Base-by-base conservation (phyloP, 768 basidiomycete genomes). In the Hericium alpestre region DNA sequence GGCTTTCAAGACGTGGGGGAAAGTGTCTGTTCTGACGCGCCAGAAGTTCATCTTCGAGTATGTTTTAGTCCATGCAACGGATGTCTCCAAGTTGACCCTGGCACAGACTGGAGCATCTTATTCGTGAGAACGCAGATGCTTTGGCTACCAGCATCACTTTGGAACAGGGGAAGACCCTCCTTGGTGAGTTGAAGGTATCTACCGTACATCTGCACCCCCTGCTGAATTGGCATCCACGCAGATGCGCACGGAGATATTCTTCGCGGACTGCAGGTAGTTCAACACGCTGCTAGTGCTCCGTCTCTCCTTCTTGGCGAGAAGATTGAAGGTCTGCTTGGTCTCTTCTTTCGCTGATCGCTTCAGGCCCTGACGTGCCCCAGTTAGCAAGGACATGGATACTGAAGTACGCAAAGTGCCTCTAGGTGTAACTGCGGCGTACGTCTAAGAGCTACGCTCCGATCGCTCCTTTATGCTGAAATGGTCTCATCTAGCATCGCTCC, bases 381-480 rank as follows among this genome's bases (percentile, higher is more conserved):
- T 97, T 18, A 89, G 87, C 72, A 92, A 84, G 69, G 94, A 96
- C 68, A 97, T 97, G 94, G 94, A 97, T 67, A 96, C 94, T 2
- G 83, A 90, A 59, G 84, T 87, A 15, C 81, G 93, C 52, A 81
- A 82, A 62, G 70, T 91, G 16, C 91, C 94, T 2, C 74, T 97
- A 5, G 94, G 94, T 55, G 93, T 98, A 37, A 89, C 86, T 60
- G 92, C 86, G 47, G 79, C 79, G 78, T 77, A 55, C 53, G 61
- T 47, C 16, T 8, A 32, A 41, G 23, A 12, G 8, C 23, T 13
- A 5, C 8, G 48, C 18, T 12, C 22, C 3, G 18, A 10, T 7
- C 37, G 22, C 49, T 20, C 40, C 9, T 10, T 15, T 37, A 3
- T 16, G 43, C 54, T 60, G 39, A 53, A 23, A 38, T n/a, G n/a